Evolutionary conservation across 345 rosid species (phyloP), one percentile per base, ranked within the genome.

Genomic region (Citrus inodora): DNA sequence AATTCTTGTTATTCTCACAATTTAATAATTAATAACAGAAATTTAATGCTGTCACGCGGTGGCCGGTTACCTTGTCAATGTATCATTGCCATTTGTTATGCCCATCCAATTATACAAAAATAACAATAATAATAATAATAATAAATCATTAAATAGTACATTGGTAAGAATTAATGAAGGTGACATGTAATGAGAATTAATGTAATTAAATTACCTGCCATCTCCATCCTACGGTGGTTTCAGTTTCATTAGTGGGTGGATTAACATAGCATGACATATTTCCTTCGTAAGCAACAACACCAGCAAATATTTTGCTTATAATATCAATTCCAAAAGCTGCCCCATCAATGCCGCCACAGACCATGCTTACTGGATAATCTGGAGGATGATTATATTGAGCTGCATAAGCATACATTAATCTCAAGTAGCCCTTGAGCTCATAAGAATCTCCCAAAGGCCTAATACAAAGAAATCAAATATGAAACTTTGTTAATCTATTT

Each of bases 161-260:
- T 9, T 0, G 14, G 6, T 3, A 3, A 14, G 6, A 2, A 14
- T 25, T 61, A 60, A 27, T n/a, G 28, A 61, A 24, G 28, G 28
- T 61, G 51, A 46, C 51, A 13, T 61, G 28, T 27, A 37, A 64
- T 16, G n/a, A 22, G 7, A 7, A 64, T 64, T 32, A 16, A 17
- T 28, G 32, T 5, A 33, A 17, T 2, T 8, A 10, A 72, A 19
- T 56, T 76, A 85, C 91, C 93, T 88, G 90, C 93, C 91, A 90
- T 7, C 30, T 2, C 88, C 88, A 82, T 11, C 81, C 85, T 0
- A 4, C 67, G 1, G 8, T 2, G 19, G 81, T 77, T 40, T 76
- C 79, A 14, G 73, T 70, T 32, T 1, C 6, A 55, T 32, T 59
- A 4, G 60, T 51, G 24, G 78, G 48, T 46, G 48, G 40, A 55